Evolutionary conservation across 192 early-diverging fungal species (phyloP), one percentile per base, ranked within the genome.

Genomic region (Backusella australiensis): DNA sequence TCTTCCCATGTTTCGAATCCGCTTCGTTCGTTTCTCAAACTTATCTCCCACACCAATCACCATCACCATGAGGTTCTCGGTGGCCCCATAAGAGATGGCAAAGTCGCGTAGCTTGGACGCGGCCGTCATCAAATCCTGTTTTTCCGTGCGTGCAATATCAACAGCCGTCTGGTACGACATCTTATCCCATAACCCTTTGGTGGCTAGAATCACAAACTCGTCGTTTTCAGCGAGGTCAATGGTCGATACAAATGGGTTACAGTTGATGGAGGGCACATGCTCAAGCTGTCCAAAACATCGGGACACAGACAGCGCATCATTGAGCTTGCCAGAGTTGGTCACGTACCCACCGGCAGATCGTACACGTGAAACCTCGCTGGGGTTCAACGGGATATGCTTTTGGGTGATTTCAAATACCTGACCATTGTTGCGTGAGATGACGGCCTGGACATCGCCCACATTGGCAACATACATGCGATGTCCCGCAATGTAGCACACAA

Each of bases 211-310:
- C 34, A 94, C 72, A 78, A 94, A 92, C 80, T 95, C 93, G 70
- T 94, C 94, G 34, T 91, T 91, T 73, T 95, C 91, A 0, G 93
- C 86, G 72, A 97, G 80, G 23, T 91, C 87, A 11, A 94, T 86
- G 11, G 86, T 84, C 41, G 88, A 86, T 65, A 96, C 93, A 35
- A 81, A 94, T 7, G 96, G 95, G 65, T 95, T 93, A 6, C 94
- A 91, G 76, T 95, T 97, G 67, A 97, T 90, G 21, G 89, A 83
- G 4, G 94, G 94, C 8, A 94, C 86, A 36, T 94, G 79, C 72
- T 92, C 89, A 71, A 94, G 96, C 82, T 96, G 95, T 0, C 96
- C 96, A 85, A 97, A 96, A 1, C 89, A 90, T 21, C 94, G 85
- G 0, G 94, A 94, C 1, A 96, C 88, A n/a, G 91, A 86, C 12